Evolutionary conservation across 192 early-diverging fungal genomes (phyloP), one percentile per base, ranked within the genome.

Genomic region (Spinellus fusiger): DNA sequence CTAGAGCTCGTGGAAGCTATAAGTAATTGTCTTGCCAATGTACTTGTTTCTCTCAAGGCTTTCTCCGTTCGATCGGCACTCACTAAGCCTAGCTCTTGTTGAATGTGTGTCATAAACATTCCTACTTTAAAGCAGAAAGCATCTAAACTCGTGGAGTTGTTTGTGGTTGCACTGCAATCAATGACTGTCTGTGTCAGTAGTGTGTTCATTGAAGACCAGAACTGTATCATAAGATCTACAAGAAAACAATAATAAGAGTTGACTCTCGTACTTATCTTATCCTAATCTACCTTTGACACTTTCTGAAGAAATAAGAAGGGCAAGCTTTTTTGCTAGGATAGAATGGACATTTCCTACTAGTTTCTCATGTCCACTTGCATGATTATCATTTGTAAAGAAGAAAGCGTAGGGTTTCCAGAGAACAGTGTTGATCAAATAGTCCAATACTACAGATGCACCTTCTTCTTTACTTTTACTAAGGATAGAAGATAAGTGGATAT

Each of bases 371-470:
- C 50, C 16, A 15, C 49, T 31, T n/a, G 44, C 56, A 32, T 25
- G 37, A 9, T 23, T 28, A 13, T 27, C 18, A 20, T 33, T 33
- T 40, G 61, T 38, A 63, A 84, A 70, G 64, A 83, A 83, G 9
- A 74, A 26, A 9, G 74, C 74, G 27, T 66, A 59, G 44, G 80
- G 73, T 22, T 75, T 71, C 13, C 77, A 72, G 12, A 73, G 70
- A 25, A 76, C 48, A 5, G 26, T 34, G 25, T 73, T 50, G 25
- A 73, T 37, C 23, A 74, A 38, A 37, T 62, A 26, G 9, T 35
- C n/a, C 48, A 48, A 33, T 33, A 62, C 23, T 37, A 37, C 13
- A 1, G 38, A 26, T 1, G 27, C n/a, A 27, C 37, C n/a, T 26
- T 59, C 49, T 38, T 61, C 10, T 25, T 28, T 18, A 12, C 25